Evolutionary conservation across 164 flowering plant species (phyloP).

Genomic region (Berberis vulgaris): DNA sequence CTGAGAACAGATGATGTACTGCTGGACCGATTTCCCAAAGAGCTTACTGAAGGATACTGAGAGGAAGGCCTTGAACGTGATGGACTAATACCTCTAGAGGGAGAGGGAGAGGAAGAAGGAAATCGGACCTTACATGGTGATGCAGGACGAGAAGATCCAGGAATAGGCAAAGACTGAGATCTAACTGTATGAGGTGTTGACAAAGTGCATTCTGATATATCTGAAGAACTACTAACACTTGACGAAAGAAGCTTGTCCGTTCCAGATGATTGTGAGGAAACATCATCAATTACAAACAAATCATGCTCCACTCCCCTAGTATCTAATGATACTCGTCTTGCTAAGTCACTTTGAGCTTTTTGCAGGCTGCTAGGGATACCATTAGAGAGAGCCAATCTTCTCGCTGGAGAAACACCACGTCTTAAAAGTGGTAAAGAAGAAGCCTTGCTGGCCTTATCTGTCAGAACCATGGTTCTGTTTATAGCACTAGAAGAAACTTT

Average conservation of each 20-base stretch:
- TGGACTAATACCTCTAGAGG: conserved; percentile 70
- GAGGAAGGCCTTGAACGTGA: conserved; percentile 51
- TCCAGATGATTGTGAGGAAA: conserved; percentile 15
- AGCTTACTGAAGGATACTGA: conserved; percentile 20
- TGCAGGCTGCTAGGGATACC: conserved; percentile 30
- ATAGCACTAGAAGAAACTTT: conserved; percentile 35
- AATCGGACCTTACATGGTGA: conserved; percentile 45
- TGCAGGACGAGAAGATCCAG: conserved; percentile 40
- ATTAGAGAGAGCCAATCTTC: conserved; percentile 35
- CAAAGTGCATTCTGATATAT: conserved; percentile 31
- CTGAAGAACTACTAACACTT: conserved; percentile 12
- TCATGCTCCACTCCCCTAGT: conserved; percentile 22
- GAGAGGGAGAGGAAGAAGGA: conserved; percentile 32
- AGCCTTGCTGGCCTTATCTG: conserved; percentile 28
- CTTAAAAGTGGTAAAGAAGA: conserved; percentile 27
- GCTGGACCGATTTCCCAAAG: conserved; percentile 36
- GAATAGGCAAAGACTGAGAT: conserved; percentile 41
- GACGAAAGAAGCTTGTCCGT: conserved; percentile 16
- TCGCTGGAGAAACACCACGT: conserved; percentile 38
- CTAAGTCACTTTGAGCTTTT: conserved; percentile 40
- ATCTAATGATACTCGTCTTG: conserved; percentile 21
- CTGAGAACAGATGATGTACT: conserved; percentile 69
- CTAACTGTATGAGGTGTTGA: conserved; percentile 23
- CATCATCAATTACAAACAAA: conserved; percentile 29
- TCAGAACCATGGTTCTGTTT: conserved; percentile 46